These are phyloP conservation scores for Calonectria pseudoreteaudii DNA, from an alignment of 2,329 filamentous ascomycete genomes.

Conservation along the genomic window DNA sequence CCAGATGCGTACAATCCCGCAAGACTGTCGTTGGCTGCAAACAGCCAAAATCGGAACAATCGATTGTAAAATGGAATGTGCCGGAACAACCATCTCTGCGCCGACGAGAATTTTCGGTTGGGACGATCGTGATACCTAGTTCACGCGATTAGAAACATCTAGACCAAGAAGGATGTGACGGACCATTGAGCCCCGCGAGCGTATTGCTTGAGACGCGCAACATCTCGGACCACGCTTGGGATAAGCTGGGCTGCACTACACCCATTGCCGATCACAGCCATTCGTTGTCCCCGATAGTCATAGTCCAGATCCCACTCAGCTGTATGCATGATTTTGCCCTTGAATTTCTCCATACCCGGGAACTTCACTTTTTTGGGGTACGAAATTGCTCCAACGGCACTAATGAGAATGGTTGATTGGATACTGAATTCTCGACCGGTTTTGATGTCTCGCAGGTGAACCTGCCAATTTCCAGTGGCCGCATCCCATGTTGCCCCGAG, in stretches of 20 bases:
- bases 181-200: slow-evolving; percentile 20
- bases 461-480: neutral
- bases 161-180: neutral
- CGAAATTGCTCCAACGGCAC: slow-evolving; percentile 16
- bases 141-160: neutral
- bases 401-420: slow-evolving; percentile 8
- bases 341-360: slow-evolving; percentile 13
- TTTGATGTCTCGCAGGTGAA: neutral
- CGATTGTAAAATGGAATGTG: slow-evolving; percentile 6
- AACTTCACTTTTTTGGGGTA: slow-evolving; percentile 14
- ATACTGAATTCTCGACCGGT: neutral
- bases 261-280: slow-evolving; percentile 22
- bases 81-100: slow-evolving; percentile 3
- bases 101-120: neutral
- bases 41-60: neutral
- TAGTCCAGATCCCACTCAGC: slow-evolving; percentile 11
- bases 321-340: slow-evolving; percentile 18
- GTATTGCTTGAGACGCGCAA: slow-evolving; percentile 14
- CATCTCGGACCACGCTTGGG: neutral
- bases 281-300: slow-evolving; percentile 12
- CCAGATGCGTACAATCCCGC: slow-evolving; percentile 4
- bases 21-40: slow-evolving; percentile 9
- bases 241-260: slow-evolving; percentile 21
- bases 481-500: slow-evolving; percentile 14
- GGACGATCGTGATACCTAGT: slow-evolving; percentile 20